Percentiles rank a stretch among this genome's conserved stretches.
phyloP scores from a whole-genome alignment of 2,329 filamentous ascomycete species.

The Sclerotinia glacialis region DNA sequence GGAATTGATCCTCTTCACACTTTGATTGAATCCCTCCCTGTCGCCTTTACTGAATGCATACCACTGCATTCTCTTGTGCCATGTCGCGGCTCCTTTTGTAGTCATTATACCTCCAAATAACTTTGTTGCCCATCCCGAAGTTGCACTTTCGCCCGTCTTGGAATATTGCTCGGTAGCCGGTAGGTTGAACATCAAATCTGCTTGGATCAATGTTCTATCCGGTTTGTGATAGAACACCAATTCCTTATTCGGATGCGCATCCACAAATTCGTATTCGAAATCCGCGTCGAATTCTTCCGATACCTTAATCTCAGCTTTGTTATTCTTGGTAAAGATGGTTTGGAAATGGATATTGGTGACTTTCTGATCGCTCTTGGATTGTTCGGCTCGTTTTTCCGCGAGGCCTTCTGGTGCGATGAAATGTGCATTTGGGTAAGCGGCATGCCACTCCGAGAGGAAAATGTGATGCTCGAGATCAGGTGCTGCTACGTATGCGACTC shows the following conservation, averaged over 20 bases:
- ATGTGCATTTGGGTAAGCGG: conserved; percentile 72
- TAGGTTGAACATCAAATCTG: conserved; percentile 89
- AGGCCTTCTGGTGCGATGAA: conserved; percentile 82
- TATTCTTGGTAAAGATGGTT: conserved; percentile 62
- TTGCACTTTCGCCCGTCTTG: conserved; percentile 52
- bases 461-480: conserved; percentile 94
- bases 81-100: conserved; percentile 62
- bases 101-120: conserved; percentile 57
- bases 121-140: conserved; percentile 57
- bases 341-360: conserved; percentile 52
- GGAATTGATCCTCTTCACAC: conserved; percentile 62
- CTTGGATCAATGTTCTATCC: conserved; percentile 75
- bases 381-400: conserved; percentile 71
- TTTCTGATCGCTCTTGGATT: conserved; percentile 51
- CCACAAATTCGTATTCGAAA: conserved; percentile 82
- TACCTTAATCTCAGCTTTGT: conserved; percentile 53
- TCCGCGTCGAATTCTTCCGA: conserved; percentile 79
- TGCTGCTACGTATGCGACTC: conserved; percentile 80
- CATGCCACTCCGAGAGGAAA: conserved; percentile 81
- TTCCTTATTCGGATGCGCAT: conserved; percentile 78
- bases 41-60: conserved; percentile 63
- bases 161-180: conserved; percentile 83
- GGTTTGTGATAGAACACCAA: conserved; percentile 83
- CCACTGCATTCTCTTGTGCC: conserved; percentile 81
- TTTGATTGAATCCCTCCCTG: conserved; percentile 66